phyloP scores from a whole-genome alignment of 2,329 filamentous ascomycete species.

The Curvularia sp. region DNA sequence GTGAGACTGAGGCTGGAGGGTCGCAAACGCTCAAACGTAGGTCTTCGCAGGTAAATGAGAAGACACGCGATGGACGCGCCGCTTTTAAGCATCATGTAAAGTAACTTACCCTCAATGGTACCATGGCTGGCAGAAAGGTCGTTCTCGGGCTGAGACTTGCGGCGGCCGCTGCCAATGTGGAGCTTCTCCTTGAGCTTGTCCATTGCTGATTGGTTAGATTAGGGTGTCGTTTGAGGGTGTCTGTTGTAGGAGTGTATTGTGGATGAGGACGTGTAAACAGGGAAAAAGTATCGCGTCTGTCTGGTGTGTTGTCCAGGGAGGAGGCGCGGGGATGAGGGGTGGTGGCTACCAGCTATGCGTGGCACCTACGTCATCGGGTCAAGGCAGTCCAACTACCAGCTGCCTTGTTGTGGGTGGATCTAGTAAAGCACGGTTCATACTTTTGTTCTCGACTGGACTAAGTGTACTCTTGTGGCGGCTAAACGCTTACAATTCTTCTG shows the following conservation, averaged over 20 bases:
- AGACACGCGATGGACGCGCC: background rate
- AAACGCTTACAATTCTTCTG: background rate
- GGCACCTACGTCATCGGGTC: slow-evolving; percentile 26
- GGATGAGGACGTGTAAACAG: background rate
- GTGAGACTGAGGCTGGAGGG: background rate
- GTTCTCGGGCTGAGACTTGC: slow-evolving; percentile 42
- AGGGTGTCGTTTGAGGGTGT: slow-evolving; percentile 3
- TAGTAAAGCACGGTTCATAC: slow-evolving; percentile 12
- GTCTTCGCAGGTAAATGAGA: background rate
- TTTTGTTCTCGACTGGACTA: slow-evolving; percentile 6
- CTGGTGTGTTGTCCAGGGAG: slow-evolving; percentile 13
- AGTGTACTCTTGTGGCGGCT: slow-evolving; percentile 6
- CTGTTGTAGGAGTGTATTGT: slow-evolving; percentile 2
- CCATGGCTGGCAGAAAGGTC: slow-evolving; percentile 20
- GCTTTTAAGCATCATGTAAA: background rate
- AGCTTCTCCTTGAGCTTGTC: slow-evolving; percentile 49
- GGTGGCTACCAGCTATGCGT: slow-evolving; percentile 21
- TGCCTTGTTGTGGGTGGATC: slow-evolving; percentile 20
- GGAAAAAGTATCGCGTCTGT: slow-evolving; percentile 13
- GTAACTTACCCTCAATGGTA: slow-evolving; percentile 27
- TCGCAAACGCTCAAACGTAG: background rate
- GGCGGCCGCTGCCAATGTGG: slow-evolving; percentile 41
- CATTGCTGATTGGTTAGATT: slow-evolving; percentile 28
- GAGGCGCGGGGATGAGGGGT: slow-evolving; percentile 21
- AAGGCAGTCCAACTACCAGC: slow-evolving; percentile 16